Conservation (phyloP, 2,329 filamentous ascomycete species). For the Talaromyces sp. region DNA sequence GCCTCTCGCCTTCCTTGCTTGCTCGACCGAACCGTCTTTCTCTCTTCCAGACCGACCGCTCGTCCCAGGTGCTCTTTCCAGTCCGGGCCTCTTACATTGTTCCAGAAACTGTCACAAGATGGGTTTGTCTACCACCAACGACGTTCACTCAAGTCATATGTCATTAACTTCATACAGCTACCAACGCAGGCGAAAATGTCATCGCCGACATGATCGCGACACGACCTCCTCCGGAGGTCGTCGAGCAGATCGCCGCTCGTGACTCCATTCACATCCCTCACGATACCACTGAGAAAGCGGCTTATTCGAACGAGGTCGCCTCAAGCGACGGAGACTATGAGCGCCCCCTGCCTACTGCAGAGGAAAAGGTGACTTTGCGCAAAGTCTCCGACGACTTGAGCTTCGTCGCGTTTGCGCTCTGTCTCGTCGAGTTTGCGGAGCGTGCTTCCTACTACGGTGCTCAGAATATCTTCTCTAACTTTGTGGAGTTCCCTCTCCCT, state of each 20-base stretch:
- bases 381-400: constrained; percentile 55
- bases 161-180: constrained; percentile 2
- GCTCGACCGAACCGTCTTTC: neutral
- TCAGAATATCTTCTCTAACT: constrained; percentile 57
- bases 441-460: constrained; percentile 59
- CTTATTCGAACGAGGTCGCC: neutral
- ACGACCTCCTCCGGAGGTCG: constrained; percentile 14
- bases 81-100: neutral
- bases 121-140: constrained; percentile 1
- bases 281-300: neutral
- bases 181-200: constrained; percentile 13
- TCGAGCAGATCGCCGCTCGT: constrained; percentile 15
- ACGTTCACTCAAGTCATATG: neutral
- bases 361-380: constrained; percentile 46
- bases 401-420: constrained; percentile 55
- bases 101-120: constrained; percentile 7
- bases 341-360: constrained; percentile 44
- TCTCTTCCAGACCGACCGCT: neutral
- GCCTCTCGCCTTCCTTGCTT: neutral
- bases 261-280: constrained; percentile 14
- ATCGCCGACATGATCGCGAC: constrained; percentile 16
- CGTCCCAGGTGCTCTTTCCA: neutral
- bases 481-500: constrained; percentile 59
- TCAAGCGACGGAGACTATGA: constrained; percentile 18
- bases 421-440: constrained; percentile 55